Conservation (phyloP, 2,329 filamentous ascomycete genomes). For the Clonostachys solani region DNA sequence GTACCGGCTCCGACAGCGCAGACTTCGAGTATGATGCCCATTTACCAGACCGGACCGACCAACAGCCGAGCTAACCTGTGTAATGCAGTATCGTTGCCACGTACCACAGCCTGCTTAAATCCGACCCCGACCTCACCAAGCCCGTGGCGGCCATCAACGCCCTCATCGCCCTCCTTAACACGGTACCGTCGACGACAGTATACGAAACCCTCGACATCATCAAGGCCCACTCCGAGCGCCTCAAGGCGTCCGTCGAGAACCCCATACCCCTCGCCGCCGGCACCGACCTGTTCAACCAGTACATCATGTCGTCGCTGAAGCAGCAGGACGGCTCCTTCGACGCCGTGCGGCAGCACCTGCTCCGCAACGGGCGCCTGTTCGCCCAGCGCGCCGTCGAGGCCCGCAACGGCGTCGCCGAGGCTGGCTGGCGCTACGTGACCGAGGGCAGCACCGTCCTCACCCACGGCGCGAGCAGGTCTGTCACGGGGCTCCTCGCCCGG, state of each 20-base stretch:
- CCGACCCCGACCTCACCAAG: constrained; percentile 86
- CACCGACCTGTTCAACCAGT: constrained; percentile 93
- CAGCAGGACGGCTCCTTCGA: constrained; percentile 62
- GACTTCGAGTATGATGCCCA: constrained; percentile 1
- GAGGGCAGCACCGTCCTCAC: constrained; percentile 83
- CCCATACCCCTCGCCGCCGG: constrained; percentile 89
- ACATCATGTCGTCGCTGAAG: constrained; percentile 73
- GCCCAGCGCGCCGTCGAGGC: constrained; percentile 82
- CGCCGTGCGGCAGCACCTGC: constrained; percentile 74
- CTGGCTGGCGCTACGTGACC: constrained; percentile 73
- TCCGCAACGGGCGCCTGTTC: constrained; percentile 83
- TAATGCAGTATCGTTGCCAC: constrained; percentile 46
- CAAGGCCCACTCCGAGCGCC: constrained; percentile 67
- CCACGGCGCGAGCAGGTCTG: constrained; percentile 82
- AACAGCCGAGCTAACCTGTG: background rate
- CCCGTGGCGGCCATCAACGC: constrained; percentile 92
- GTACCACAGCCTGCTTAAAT: constrained; percentile 48
- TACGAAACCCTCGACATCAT: constrained; percentile 90
- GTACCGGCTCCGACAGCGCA: background rate
- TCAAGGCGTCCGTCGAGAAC: constrained; percentile 79
- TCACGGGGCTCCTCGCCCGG: constrained; percentile 69
- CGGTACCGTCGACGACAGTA: constrained; percentile 78
- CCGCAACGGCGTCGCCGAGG: constrained; percentile 75
- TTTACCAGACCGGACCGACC: background rate
- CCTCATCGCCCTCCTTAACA: constrained; percentile 79